A percentile compares a stretch with the other conserved stretches of the same genome.
Evolutionary conservation across 371 early-diverging fungal species (phyloP).

Genomic region (Rhizopus microsporus): DNA sequence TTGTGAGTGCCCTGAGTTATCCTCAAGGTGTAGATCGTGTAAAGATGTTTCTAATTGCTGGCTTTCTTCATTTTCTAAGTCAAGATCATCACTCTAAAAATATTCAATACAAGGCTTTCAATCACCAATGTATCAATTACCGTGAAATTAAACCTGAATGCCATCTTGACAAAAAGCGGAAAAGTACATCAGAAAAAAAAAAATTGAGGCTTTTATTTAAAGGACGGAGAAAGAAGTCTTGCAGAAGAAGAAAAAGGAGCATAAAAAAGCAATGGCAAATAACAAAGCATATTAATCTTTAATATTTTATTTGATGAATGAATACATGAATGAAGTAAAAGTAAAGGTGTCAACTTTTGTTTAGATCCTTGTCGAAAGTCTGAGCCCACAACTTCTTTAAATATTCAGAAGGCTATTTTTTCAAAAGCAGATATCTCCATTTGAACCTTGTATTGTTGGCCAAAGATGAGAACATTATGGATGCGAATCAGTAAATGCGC

Average conservation of each 20-base stretch:
- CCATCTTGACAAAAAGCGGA: constrained; percentile 21
- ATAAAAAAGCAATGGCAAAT: neutral
- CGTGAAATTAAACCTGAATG: constrained; percentile 64
- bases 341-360: neutral
- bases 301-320: too few relatives aligned
- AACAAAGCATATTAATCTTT: too few relatives aligned
- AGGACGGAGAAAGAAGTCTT: neutral
- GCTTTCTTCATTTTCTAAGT: constrained; percentile 52
- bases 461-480: constrained; percentile 25
- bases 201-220: constrained; percentile 1
- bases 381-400: constrained; percentile 4
- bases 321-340: neutral
- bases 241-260: neutral
- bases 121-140: constrained; percentile 26
- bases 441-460: constrained; percentile 18
- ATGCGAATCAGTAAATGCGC: constrained; percentile 29
- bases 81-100: constrained; percentile 54
- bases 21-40: constrained; percentile 43
- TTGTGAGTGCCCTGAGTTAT: constrained; percentile 9
- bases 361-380: neutral
- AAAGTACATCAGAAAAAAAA: neutral
- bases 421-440: constrained; percentile 1
- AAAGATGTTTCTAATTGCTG: constrained; percentile 48
- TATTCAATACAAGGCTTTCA: neutral
- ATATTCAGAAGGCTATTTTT: neutral